Evolutionary conservation across 1,284 basidiomycete species (phyloP).

Genomic region (Exobasidium cylindrosporum): DNA sequence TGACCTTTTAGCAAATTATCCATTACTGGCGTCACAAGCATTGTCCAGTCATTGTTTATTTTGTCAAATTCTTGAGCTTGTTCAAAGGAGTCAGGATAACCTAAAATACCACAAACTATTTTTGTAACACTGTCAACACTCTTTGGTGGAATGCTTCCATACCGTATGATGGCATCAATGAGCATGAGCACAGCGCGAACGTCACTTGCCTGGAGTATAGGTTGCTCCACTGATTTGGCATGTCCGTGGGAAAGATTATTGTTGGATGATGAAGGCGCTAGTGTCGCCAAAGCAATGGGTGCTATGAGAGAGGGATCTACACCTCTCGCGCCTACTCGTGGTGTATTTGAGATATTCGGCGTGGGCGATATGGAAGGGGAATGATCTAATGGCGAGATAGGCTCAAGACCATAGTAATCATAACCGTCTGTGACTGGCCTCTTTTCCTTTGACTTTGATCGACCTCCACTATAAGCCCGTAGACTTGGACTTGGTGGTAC

Average conservation of each 20-base stretch:
- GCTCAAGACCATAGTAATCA: slow-evolving; percentile 51
- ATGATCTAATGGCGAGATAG: slow-evolving; percentile 28
- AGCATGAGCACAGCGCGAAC: slow-evolving; percentile 39
- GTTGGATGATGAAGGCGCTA: slow-evolving; percentile 28
- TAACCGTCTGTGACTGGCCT: slow-evolving; percentile 41
- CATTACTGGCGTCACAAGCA: slow-evolving; percentile 30
- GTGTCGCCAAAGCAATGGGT: slow-evolving; percentile 37
- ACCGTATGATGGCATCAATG: slow-evolving; percentile 45
- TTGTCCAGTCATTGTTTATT: slow-evolving; percentile 23
- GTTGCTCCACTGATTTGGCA: slow-evolving; percentile 16
- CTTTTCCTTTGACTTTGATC: slow-evolving; percentile 34
- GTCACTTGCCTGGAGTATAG: slow-evolving; percentile 36
- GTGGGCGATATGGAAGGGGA: slow-evolving; percentile 32
- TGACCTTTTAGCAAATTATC: slow-evolving; percentile 49
- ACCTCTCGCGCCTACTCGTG: slow-evolving; percentile 1
- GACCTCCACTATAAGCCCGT: slow-evolving; percentile 8
- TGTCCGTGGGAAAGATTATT: neutral
- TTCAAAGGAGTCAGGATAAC: slow-evolving; percentile 19
- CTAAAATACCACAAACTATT: slow-evolving; percentile 46
- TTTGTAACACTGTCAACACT: slow-evolving; percentile 35
- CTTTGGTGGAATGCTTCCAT: slow-evolving; percentile 42
- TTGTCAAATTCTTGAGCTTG: neutral
- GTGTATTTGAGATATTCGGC: slow-evolving; percentile 15
- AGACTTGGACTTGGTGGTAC: neutral
- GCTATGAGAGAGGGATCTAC: slow-evolving; percentile 16